Conservation (phyloP, 2,329 filamentous ascomycete species). For the Helotiales sp. region DNA sequence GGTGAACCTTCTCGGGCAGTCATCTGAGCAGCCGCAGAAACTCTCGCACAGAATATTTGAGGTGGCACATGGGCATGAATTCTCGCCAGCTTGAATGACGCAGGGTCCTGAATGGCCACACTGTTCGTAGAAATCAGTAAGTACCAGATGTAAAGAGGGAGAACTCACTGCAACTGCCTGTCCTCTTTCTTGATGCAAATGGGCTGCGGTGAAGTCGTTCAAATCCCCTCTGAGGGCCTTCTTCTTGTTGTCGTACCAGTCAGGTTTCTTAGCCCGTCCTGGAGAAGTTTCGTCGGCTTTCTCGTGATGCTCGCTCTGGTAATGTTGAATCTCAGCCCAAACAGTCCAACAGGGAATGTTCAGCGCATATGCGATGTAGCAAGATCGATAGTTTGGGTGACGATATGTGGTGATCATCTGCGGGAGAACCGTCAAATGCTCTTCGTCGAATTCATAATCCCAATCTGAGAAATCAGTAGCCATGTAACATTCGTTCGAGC, state of each 20-base stretch:
- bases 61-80: conserved; percentile 65
- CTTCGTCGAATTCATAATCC: conserved; percentile 14
- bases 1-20: conserved; percentile 68
- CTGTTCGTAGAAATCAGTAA: conserved; percentile 47
- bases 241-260: conserved; percentile 41
- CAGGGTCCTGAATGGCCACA: conserved; percentile 75
- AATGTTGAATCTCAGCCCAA: conserved; percentile 27
- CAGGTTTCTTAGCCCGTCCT: conserved; percentile 20
- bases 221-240: conserved; percentile 35
- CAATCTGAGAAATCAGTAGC: conserved; percentile 12
- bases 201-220: conserved; percentile 34
- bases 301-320: conserved; percentile 8
- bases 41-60: conserved; percentile 72
- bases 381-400: conserved; percentile 28
- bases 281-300: neutral
- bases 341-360: conserved; percentile 39
- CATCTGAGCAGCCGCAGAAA: conserved; percentile 67
- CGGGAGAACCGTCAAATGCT: conserved; percentile 21
- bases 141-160: conserved; percentile 54
- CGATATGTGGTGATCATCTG: conserved; percentile 31
- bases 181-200: conserved; percentile 44
- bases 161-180: conserved; percentile 49
- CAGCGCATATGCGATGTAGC: conserved; percentile 34
- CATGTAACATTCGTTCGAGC: conserved; percentile 29
- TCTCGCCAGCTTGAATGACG: conserved; percentile 44